Evolutionary conservation across 768 basidiomycete species (phyloP).

Genomic region (Galerina marginata): DNA sequence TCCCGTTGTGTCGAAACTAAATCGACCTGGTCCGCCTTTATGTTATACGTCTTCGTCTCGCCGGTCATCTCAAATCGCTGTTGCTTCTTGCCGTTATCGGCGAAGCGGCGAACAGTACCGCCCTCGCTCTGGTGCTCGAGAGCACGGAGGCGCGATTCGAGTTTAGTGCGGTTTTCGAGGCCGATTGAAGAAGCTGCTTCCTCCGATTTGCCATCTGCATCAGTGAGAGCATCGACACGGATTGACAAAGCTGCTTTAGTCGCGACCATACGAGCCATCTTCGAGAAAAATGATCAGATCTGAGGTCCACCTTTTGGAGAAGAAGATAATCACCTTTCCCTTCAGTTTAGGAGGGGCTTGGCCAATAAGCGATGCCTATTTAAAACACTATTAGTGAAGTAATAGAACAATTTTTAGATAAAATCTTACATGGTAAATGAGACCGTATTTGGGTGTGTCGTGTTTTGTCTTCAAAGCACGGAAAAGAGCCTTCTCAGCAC

Average conservation of each 20-base stretch:
- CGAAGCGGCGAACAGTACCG: slow-evolving; percentile 70
- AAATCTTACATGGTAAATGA: slow-evolving; percentile 93
- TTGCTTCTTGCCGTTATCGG: slow-evolving; percentile 66
- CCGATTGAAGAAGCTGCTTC: slow-evolving; percentile 84
- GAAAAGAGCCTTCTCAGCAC: slow-evolving; percentile 98
- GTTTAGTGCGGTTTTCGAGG: slow-evolving; percentile 90
- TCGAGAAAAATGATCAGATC: slow-evolving; percentile 8
- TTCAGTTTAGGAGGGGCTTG: slow-evolving; percentile 98
- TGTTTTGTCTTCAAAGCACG: slow-evolving; percentile 98
- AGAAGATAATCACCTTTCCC: slow-evolving; percentile 71
- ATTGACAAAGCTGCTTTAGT: slow-evolving; percentile 97
- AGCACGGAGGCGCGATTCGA: slow-evolving; percentile 90
- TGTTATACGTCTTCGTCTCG: slow-evolving; percentile 84
- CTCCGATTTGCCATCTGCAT: slow-evolving; percentile 89
- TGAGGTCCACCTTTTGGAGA: not conserved
- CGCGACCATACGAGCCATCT: slow-evolving; percentile 99
- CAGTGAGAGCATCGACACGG: slow-evolving; percentile 96
- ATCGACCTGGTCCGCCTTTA: slow-evolving; percentile 80
- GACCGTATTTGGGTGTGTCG: slow-evolving; percentile 98
- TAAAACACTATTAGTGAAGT: not conserved
- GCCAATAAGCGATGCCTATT: slow-evolving; percentile 90
- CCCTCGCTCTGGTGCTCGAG: slow-evolving; percentile 85
- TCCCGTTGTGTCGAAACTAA: slow-evolving; percentile 85
- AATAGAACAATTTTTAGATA: not conserved
- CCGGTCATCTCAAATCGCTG: slow-evolving; percentile 82